Evolutionary conservation across 2,329 filamentous ascomycete genomes (phyloP), one percentile per base, ranked within the genome.

Genomic region (Hypomyces rosellus): DNA sequence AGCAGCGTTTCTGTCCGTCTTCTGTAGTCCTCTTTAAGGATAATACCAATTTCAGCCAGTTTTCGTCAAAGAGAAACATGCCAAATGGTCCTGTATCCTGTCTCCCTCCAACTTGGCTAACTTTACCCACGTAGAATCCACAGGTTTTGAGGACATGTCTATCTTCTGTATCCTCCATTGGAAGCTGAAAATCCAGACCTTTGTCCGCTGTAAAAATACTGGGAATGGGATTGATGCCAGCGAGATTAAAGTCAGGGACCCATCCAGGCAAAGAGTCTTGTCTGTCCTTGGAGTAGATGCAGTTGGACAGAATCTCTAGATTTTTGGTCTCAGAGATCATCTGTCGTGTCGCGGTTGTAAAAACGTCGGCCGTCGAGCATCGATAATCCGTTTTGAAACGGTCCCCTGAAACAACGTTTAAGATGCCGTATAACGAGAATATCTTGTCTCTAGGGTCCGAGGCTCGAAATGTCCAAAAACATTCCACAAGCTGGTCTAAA

Each of bases 361-460:
- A 62, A 4, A 62, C 57, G n/a, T 45, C 51, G 15, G 36, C 46
- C 30, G 59, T 39, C 2, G 59, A 55, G 14, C 46, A 41, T n/a
- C 53, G 51, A 13, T 65, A 63, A 46, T 63, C 56, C 1, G 59
- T 47, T 2, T 46, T 22, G 5, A 52, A 33, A 0, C 55, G 52
- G 4, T 57, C 40, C 2, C 54, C 40, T 1, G 55, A 40, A 40
- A 61, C 58, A 14, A 47, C 45, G 16, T 63, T 57, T 13, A 61
- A n/a, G 2, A 65, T 43, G 2, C 60, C 60, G 13, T 58, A 53
- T 1, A 60, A 39, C 3, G 60, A 57, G 39, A 61, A 63, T 0
- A 63, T 39, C 44, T 62, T 63, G 41, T 63, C 62, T 3, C 55
- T 53, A 2, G 60, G 54, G 6, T 62, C 55, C 12, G 60, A 56